Percentiles rank a stretch among this genome's conserved stretches.
phyloP scores from a whole-genome alignment of 2,329 filamentous ascomycete species.

The Penicillium rolfsii region DNA sequence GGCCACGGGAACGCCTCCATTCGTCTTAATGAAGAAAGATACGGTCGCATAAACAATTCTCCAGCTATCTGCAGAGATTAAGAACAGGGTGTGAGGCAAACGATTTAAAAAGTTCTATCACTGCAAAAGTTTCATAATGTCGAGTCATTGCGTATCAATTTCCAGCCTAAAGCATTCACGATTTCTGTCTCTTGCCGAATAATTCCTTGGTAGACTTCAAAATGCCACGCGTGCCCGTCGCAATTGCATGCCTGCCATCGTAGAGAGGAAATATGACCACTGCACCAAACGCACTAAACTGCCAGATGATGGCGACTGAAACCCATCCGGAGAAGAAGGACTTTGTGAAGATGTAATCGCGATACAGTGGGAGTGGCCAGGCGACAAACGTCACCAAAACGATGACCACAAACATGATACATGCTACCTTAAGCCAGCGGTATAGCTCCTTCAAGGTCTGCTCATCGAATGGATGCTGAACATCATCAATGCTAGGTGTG shows the following conservation, averaged over 20 bases:
- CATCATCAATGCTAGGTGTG: constrained; percentile 41
- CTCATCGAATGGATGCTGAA: constrained; percentile 50
- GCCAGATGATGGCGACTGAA: constrained; percentile 52
- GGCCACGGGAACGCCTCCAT: neutral
- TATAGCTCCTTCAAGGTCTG: constrained; percentile 39
- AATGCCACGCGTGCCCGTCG: constrained; percentile 32
- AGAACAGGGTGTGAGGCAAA: neutral
- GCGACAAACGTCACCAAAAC: constrained; percentile 52
- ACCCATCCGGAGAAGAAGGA: constrained; percentile 54
- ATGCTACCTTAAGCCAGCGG: constrained; percentile 48
- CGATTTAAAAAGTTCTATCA: neutral
- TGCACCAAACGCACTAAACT: constrained; percentile 52
- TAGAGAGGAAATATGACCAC: constrained; percentile 55
- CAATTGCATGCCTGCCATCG: constrained; percentile 51
- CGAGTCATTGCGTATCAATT: neutral
- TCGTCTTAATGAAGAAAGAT: neutral
- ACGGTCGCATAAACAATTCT: neutral
- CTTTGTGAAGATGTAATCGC: constrained; percentile 53
- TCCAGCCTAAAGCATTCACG: neutral
- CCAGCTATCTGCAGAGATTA: neutral
- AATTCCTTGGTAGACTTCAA: constrained; percentile 16
- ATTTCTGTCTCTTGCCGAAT: neutral
- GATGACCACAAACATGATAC: constrained; percentile 46
- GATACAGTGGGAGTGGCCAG: constrained; percentile 57
- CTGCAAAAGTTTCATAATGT: neutral